phyloP scores from a whole-genome alignment of 805 yeast species.

The Yarrowia keelungensis region DNA sequence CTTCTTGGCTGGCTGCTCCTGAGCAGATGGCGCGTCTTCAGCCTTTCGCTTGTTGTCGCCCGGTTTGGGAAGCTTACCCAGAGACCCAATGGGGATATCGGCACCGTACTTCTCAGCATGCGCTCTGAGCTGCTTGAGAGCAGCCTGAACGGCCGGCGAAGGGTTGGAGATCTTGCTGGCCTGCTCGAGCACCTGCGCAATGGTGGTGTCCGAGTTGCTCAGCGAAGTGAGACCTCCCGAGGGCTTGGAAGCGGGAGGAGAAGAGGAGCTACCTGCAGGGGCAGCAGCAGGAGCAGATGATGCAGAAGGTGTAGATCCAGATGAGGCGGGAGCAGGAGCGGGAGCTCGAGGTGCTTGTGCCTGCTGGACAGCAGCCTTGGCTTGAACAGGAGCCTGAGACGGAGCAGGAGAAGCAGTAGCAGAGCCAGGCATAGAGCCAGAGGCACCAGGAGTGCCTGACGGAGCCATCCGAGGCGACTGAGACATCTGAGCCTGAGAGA shows the following conservation, averaged over 20 bases:
- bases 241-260: conserved; percentile 21
- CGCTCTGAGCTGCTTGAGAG: conserved; percentile 49
- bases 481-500: neutral
- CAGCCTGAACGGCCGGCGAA: conserved; percentile 48
- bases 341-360: neutral
- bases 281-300: conserved; percentile 17
- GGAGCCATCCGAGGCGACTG: conserved; percentile 14
- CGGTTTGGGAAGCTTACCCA: conserved; percentile 36
- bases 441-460: neutral
- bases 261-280: conserved; percentile 24
- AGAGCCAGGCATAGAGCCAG: conserved; percentile 21
- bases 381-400: neutral
- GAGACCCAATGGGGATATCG: conserved; percentile 34
- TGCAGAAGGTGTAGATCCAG: conserved; percentile 16
- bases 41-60: conserved; percentile 37
- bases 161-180: conserved; percentile 52
- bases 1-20: conserved; percentile 25
- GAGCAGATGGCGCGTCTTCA: conserved; percentile 17
- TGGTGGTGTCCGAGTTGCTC: conserved; percentile 42
- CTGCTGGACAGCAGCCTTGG: conserved; percentile 6
- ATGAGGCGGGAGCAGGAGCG: conserved; percentile 5
- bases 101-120: conserved; percentile 45
- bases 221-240: conserved; percentile 23
- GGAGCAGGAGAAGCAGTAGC: conserved; percentile 17
- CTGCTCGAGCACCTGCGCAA: conserved; percentile 49